Conservation (phyloP, 2,329 filamentous ascomycete genomes). For the Myrmaecium sp. region DNA sequence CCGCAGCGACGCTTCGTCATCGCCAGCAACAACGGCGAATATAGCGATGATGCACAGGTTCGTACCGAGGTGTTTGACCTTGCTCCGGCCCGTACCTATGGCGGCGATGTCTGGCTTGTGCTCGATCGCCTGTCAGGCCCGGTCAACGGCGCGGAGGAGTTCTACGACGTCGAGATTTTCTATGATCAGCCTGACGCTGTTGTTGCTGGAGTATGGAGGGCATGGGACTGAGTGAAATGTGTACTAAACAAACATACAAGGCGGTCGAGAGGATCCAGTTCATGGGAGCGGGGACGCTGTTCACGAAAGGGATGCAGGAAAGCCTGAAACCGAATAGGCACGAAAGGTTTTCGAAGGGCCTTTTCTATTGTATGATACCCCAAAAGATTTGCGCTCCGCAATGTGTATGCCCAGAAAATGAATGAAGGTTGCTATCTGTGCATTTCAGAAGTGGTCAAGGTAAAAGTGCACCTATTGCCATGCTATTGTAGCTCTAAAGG, state of each 20-base stretch:
- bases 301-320: no score
- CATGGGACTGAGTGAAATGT: constrained; percentile 20
- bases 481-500: no score
- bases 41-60: constrained; percentile 50
- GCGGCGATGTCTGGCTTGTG: constrained; percentile 57
- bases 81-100: constrained; percentile 37
- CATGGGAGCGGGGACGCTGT: background rate
- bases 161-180: constrained; percentile 33
- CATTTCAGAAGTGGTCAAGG: no score
- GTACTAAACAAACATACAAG: constrained; percentile 1
- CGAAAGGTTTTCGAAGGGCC: no score
- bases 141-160: constrained; percentile 27
- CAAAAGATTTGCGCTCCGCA: no score
- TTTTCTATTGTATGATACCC: no score
- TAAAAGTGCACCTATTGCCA: no score
- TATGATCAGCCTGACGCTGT: constrained; percentile 28
- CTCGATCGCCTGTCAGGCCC: constrained; percentile 59
- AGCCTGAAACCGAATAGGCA: no score
- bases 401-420: no score
- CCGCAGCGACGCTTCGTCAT: constrained; percentile 49
- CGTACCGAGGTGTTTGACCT: constrained; percentile 61
- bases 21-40: constrained; percentile 54
- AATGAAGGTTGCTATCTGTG: no score
- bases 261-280: no score
- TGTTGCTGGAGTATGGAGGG: constrained; percentile 27